phyloP scores from a whole-genome alignment of 306 rosid species.

The Gastrolobium bilobum region DNA sequence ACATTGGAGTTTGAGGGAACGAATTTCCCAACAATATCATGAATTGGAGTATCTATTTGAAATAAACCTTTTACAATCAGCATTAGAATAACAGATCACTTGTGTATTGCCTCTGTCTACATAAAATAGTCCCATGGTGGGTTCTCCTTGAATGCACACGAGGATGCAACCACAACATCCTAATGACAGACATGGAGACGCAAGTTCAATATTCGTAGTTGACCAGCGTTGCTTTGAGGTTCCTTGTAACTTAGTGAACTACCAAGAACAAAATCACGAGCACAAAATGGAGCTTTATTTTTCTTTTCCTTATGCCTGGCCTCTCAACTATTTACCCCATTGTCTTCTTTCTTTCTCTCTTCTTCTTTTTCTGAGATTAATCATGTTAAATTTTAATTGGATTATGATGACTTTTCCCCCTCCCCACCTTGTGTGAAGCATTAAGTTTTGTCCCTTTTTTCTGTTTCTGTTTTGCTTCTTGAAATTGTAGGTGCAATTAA shows the following conservation, averaged over 20 bases:
- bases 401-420: not conserved
- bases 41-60: not conserved
- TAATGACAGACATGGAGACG: not conserved
- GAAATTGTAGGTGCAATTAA: slow-evolving; percentile 76
- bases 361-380: not conserved
- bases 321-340: slow-evolving; percentile 17
- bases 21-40: too few relatives aligned
- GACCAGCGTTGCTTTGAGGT: not conserved
- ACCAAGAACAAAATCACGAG: not conserved
- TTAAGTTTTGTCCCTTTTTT: slow-evolving; percentile 23
- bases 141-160: not conserved
- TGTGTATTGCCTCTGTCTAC: slow-evolving; percentile 19
- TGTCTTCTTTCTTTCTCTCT: not conserved
- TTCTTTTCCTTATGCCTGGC: not conserved
- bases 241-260: not conserved
- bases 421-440: not conserved
- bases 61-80: slow-evolving; percentile 1
- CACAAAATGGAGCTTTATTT: slow-evolving; percentile 21
- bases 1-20: too few relatives aligned
- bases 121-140: not conserved
- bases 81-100: not conserved
- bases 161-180: slow-evolving; percentile 27
- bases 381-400: slow-evolving; percentile 23
- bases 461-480: slow-evolving; percentile 42
- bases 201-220: not conserved